Evolutionary conservation across 495 filamentous ascomycete genomes (phyloP), one percentile per base, ranked within the genome.

Genomic region (Podospora bellae-mahoneyi): DNA sequence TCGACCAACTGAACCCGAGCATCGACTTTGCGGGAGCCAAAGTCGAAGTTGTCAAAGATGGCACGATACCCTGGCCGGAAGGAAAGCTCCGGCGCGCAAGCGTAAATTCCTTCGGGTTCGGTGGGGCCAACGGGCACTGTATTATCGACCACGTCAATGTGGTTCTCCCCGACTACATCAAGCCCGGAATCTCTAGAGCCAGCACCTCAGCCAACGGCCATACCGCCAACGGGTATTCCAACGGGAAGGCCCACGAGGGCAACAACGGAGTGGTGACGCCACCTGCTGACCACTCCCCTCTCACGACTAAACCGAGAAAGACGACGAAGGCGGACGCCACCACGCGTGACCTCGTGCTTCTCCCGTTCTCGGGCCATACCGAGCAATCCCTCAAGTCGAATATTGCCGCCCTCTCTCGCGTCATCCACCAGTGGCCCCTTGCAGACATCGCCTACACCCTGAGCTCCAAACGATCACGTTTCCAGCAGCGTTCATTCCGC

Each of bases 71-170:
- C 0, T 73, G 74, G 72, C 69, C 72, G 3, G 26, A 54, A 3
- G 19, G 60, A 0, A 28, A 23, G 15, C 26, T 55, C 39, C 69
- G 59, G 5, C 79, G 86, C 19, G 80, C 78, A 0, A 83, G 81
- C 39, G 75, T 89, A 32, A 88, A 85, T 67, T 83, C 78, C 4
- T 88, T 85, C 61, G 86, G 86, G 0, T 85, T 78, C 64, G 85
- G 86, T 1, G 86, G 87, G 1, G 73, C 81, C 13, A 88, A 88
- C 66, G 82, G 81, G 3, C 86, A 89, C 64, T 78, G 69, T 5
- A 77, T 88, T 30, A 13, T 89, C 0, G 85, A 87, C 30, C 34
- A 66, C 18, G 34, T 66, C 19, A 13, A 57, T 48, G 27, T 26
- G 0, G 20, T 58, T 10, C 44, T 15, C 4, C 62, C 15, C 1